Percentiles rank a stretch among this genome's conserved stretches.
These are phyloP conservation scores for Candida frijolesensis DNA, from an alignment of 1,139 yeast species.

Conservation along the genomic window DNA sequence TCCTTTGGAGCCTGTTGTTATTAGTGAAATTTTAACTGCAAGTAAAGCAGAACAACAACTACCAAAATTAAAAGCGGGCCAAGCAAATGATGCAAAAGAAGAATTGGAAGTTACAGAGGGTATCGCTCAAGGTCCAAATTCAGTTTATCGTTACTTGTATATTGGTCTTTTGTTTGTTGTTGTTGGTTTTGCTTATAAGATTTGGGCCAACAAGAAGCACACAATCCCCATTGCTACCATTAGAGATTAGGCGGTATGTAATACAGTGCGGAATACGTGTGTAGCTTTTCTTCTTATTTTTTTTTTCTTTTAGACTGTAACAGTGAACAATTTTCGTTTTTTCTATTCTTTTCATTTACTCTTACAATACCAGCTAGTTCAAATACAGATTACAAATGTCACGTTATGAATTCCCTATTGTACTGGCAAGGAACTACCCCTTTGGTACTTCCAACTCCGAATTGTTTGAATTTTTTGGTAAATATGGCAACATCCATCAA, in stretches of 20 bases:
- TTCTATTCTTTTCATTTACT: too few species aligned
- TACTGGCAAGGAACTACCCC: conserved; percentile 62
- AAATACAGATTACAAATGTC: not conserved
- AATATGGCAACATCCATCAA: conserved; percentile 59
- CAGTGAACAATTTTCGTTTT: too few species aligned
- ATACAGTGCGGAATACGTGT: too few species aligned
- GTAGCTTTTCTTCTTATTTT: too few species aligned
- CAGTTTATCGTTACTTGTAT: conserved; percentile 19
- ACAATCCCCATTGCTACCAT: conserved; percentile 25
- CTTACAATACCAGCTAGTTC: not conserved
- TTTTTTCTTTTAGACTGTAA: too few species aligned
- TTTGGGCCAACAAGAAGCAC: conserved; percentile 18
- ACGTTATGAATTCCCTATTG: conserved; percentile 43
- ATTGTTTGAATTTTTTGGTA: conserved; percentile 56
- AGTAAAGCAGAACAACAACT: conserved; percentile 4
- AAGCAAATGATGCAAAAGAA: conserved; percentile 9
- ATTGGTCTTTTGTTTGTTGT: conserved; percentile 20
- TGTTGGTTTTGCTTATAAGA: conserved; percentile 19
- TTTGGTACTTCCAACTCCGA: conserved; percentile 50
- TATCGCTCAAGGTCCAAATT: conserved; percentile 13
- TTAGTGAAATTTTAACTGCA: conserved; percentile 22
- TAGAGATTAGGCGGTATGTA: not conserved
- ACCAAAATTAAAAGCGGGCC: conserved; percentile 3
- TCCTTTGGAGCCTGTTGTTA: conserved; percentile 37
- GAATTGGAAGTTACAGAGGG: conserved; percentile 12